A percentile compares a stretch with the other conserved stretches of the same genome.
Conservation (phyloP, 2,329 filamentous ascomycete species). For the Penicillium rolfsii region DNA sequence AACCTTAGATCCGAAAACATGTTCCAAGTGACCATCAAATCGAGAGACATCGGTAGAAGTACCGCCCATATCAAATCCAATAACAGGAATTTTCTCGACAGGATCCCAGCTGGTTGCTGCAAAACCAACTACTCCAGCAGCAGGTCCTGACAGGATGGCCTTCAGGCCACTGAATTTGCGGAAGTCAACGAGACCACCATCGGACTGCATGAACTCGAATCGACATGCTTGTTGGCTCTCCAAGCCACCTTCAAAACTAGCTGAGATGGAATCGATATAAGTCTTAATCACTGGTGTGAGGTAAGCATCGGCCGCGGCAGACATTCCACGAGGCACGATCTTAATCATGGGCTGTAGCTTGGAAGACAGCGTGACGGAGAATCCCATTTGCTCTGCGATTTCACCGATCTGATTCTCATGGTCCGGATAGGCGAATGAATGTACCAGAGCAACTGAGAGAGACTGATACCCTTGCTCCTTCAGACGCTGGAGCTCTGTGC, state of each 20-base stretch:
- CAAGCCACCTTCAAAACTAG: slow-evolving; percentile 78
- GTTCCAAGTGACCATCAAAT: slow-evolving; percentile 86
- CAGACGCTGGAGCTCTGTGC: slow-evolving; percentile 65
- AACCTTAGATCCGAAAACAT: slow-evolving; percentile 92
- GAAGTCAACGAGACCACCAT: slow-evolving; percentile 67
- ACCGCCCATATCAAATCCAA: slow-evolving; percentile 95
- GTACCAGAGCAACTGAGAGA: slow-evolving; percentile 84
- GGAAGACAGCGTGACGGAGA: slow-evolving; percentile 76
- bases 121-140: slow-evolving; percentile 93
- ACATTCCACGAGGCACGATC: slow-evolving; percentile 74
- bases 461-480: slow-evolving; percentile 73
- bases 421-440: slow-evolving; percentile 85
- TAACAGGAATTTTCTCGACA: slow-evolving; percentile 79
- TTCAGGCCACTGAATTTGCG: slow-evolving; percentile 77
- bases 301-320: slow-evolving; percentile 78
- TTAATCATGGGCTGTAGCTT: slow-evolving; percentile 87
- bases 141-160: slow-evolving; percentile 86
- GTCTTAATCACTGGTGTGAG: slow-evolving; percentile 77
- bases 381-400: slow-evolving; percentile 78
- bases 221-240: slow-evolving; percentile 71
- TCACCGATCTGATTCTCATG: slow-evolving; percentile 80
- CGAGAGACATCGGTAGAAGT: slow-evolving; percentile 87
- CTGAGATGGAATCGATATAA: slow-evolving; percentile 61
- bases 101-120: slow-evolving; percentile 88
- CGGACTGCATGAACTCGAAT: slow-evolving; percentile 96